These are phyloP conservation scores for Micractinium conductrix DNA, from an alignment of 139 green algal species.

Conservation along the genomic window DNA sequence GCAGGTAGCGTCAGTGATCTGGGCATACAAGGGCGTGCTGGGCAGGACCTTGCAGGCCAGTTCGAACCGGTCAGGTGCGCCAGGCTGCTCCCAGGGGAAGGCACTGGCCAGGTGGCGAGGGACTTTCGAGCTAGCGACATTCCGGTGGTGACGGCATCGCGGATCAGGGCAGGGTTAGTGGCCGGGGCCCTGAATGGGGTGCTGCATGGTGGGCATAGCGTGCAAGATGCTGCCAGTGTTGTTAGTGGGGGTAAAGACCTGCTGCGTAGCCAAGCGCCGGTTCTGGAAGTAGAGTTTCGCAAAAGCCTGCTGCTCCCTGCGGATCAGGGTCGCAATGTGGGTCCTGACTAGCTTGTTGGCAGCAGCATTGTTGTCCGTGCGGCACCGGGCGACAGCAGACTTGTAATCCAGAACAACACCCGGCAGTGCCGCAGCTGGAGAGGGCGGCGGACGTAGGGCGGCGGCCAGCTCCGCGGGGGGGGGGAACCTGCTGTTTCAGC, in stretches of 20 bases:
- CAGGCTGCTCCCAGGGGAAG: background rate
- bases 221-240: background rate
- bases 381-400: background rate
- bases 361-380: background rate
- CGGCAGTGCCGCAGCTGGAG: background rate
- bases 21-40: background rate
- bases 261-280: background rate
- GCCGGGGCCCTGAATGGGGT: background rate
- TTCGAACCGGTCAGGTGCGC: background rate
- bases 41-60: background rate
- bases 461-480: background rate
- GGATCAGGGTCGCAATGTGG: background rate
- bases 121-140: background rate
- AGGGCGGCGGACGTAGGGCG: background rate
- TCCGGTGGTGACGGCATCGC: background rate
- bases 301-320: background rate
- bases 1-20: background rate
- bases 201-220: constrained; percentile 1
- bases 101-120: background rate
- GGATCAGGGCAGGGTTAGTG: background rate
- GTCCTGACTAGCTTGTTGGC: background rate
- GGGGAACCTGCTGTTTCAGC: too few species aligned
- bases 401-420: background rate
- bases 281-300: background rate
- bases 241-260: background rate